Base-by-base conservation (phyloP, 2,329 filamentous ascomycete species). In the Xylariales sp. region DNA sequence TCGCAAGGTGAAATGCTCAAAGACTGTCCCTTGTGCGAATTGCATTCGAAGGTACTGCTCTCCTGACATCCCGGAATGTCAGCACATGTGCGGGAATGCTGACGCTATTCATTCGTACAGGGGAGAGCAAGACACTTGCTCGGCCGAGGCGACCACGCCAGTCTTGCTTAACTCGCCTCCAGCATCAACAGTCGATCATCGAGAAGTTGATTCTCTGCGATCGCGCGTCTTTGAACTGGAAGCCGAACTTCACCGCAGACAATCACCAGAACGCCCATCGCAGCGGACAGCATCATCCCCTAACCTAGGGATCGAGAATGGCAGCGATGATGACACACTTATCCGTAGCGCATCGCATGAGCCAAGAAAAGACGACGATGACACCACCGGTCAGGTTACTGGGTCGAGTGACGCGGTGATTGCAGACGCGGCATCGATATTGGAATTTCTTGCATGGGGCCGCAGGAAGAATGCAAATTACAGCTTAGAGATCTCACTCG, bases 381-480 rank as follows among this genome's bases (percentile, higher is more conserved):
- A 29, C 38, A 42, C 42, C 10, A 37, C 37, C 18, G 38, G 18
- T 33, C 28, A 43, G 10, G 16, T 20, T 15, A 31, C 25, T 11
- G 17, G 14, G 19, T 37, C 35, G 5, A 42, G 52, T n/a, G 56
- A 58, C 38, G 48, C 57, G 2, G 53, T 52, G 35, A 54, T 49
- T 38, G 58, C 55, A 43, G 65, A 67, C 47, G 65, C 65, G 2
- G 67, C 65, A 2, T 67, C 67, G 3, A 64, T 70, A 4, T 56
- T 72, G 0, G 67, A 72, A 38, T 72, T 69, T 31, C 54, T 70
- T 3, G 66, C 67, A 2, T 72, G 69, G 68, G 68, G 67, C 7
- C 59, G 67, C 13, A 55, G 60, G 24, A 72, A 71, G 44, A 61
- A 70, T 18, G 41, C 48, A 8, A 46, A 48, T n/a, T 46, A 42